phyloP scores from a whole-genome alignment of 805 yeast genomes.

The Lipomyces lipofer region DNA sequence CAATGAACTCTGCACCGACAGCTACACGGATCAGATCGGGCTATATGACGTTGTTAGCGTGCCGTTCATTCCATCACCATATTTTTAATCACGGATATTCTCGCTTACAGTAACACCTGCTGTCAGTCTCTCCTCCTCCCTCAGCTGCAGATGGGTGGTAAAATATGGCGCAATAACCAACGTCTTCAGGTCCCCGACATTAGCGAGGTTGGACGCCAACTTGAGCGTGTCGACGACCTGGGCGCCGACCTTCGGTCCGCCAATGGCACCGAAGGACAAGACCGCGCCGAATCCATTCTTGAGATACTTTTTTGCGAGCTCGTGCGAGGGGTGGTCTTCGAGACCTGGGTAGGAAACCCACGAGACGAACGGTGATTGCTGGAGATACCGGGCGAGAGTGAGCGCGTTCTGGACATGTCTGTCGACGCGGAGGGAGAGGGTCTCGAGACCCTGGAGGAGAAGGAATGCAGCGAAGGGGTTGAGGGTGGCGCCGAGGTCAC shows the following conservation, averaged over 20 bases:
- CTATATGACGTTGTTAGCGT: no score
- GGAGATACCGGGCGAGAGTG: constrained; percentile 74
- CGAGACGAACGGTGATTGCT: constrained; percentile 67
- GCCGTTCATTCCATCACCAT: no score
- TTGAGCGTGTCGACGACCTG: constrained; percentile 79
- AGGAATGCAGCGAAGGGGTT: constrained; percentile 89
- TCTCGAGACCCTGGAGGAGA: constrained; percentile 88
- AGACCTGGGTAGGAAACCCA: constrained; percentile 96
- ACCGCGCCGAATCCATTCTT: constrained; percentile 82
- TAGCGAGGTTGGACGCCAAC: constrained; percentile 89
- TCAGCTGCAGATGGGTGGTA: constrained; percentile 92
- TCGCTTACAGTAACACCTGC: constrained; percentile 72
- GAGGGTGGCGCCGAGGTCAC: constrained; percentile 89
- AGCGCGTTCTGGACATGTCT: constrained; percentile 85
- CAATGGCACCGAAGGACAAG: constrained; percentile 84
- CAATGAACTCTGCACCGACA: constrained; percentile 83
- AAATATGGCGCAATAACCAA: constrained; percentile 93
- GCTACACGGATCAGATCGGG: constrained; percentile 85
- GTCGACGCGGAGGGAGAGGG: constrained; percentile 89
- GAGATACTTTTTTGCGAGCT: constrained; percentile 79
- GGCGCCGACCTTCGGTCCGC: constrained; percentile 64
- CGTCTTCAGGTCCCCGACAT: constrained; percentile 95
- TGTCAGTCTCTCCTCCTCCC: constrained; percentile 72
- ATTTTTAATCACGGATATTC: no score
- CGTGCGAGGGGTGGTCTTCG: constrained; percentile 73